A percentile compares a stretch with the other conserved stretches of the same genome.
Conservation (phyloP, 192 early-diverging fungal genomes). For the Podila epicladia region DNA sequence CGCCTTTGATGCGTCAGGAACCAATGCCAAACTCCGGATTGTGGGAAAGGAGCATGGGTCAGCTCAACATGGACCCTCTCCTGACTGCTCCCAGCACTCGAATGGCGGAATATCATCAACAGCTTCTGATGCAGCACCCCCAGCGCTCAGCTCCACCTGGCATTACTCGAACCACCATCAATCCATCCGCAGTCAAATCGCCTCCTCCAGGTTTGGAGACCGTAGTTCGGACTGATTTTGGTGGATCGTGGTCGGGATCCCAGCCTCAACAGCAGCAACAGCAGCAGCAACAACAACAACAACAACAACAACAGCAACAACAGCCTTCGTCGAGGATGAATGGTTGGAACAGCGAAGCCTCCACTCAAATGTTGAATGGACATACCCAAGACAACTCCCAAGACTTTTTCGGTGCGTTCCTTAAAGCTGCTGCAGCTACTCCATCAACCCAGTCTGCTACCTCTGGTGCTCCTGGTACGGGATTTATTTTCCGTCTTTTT, state of each 20-base stretch:
- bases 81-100: slow-evolving; percentile 35
- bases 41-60: slow-evolving; percentile 36
- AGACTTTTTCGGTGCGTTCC: slow-evolving; percentile 63
- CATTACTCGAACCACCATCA: slow-evolving; percentile 25
- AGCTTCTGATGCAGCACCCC: slow-evolving; percentile 28
- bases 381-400: slow-evolving; percentile 49
- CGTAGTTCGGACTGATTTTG: slow-evolving; percentile 12
- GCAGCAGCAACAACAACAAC: slow-evolving; percentile 20
- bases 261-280: slow-evolving; percentile 37
- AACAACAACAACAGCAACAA: slow-evolving; percentile 5
- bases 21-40: neutral
- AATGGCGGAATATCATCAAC: slow-evolving; percentile 47
- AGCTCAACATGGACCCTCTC: slow-evolving; percentile 38
- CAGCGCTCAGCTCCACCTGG: slow-evolving; percentile 37
- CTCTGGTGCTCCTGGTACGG: slow-evolving; percentile 4
- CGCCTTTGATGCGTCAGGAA: slow-evolving; percentile 28
- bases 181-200: slow-evolving; percentile 26
- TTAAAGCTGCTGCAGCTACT: slow-evolving; percentile 59
- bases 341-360: slow-evolving; percentile 16
- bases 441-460: slow-evolving; percentile 2
- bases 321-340: slow-evolving; percentile 20
- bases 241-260: slow-evolving; percentile 18
- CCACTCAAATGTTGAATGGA: slow-evolving; percentile 11
- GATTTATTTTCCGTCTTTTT: neutral
- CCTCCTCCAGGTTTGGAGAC: slow-evolving; percentile 47